Evolutionary conservation across 1,284 basidiomycete species (phyloP), one percentile per base, ranked within the genome.

Genomic region (Waitea zeae): DNA sequence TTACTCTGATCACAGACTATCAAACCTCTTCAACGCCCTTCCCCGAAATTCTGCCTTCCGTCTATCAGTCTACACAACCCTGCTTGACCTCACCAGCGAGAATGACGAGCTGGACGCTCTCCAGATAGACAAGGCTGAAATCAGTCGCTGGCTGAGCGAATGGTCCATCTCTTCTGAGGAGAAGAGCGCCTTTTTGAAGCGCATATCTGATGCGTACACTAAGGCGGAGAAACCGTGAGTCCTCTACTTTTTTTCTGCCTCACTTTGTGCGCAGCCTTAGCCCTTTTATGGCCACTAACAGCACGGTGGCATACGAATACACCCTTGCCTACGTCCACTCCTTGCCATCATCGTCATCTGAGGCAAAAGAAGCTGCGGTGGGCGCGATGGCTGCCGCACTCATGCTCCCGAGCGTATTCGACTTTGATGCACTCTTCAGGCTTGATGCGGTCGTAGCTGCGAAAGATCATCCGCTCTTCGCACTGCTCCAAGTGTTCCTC

Each of bases 21-120:
- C 83, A 35, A 90, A 89, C 54, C 58, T 89, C 22, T 92, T 90
- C 70, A 92, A 93, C 52, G 67, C 75, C 13, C 61, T 81, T 15
- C 79, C 86, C 17, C 63, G 72, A 36, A 60, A 58, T 29, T 88
- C 86, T 4, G 49, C 72, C 9, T 59, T 82, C 36, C 73, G 86
- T 18, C 56, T 75, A 30, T 46, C 61, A 11, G 75, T 82, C 31
- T 81, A 82, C 47, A 62, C 62, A 31, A 56, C 72, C 6, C 70
- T 93, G 31, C 56, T 93, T 33, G 57, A 70, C 22, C 55, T 78
- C 37, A 71, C 81, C 12, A 62, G 64, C 19, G 50, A 62, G n/a
- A 70, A 76, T 44, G 70, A 73, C 45, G 78, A 89, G 42, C 56
- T 90, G 9, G 65, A 74, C 20, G 53, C 67, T 12, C 64, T 93